These are phyloP conservation scores for Leccinellum rugosiceps DNA, from an alignment of 768 basidiomycete genomes.

Conservation along the genomic window DNA sequence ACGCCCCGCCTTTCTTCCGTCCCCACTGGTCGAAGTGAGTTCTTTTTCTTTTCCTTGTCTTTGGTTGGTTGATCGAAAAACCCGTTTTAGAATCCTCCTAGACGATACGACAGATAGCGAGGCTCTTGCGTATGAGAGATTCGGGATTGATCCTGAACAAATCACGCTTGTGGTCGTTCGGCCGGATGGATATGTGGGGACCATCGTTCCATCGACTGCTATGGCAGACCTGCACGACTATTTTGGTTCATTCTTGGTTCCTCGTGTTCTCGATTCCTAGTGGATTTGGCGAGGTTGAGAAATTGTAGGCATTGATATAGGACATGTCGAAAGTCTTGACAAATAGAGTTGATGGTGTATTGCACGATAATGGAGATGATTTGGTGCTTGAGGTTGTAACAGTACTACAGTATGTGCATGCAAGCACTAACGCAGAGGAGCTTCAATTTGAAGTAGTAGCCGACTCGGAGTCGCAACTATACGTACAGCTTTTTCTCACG, in stretches of 20 bases:
- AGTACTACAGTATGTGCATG: too few species aligned
- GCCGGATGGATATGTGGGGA: constrained; percentile 41
- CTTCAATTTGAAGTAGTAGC: too few species aligned
- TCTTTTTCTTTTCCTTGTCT: background rate
- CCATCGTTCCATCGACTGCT: constrained; percentile 26
- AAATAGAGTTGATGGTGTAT: too few species aligned
- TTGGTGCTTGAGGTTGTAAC: too few species aligned
- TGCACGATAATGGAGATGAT: too few species aligned
- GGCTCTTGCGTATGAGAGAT: constrained; percentile 33
- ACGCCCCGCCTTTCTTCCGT: constrained; percentile 34
- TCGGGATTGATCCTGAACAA: constrained; percentile 28
- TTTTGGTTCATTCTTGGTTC: constrained; percentile 44
- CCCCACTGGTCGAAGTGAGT: constrained; percentile 45
- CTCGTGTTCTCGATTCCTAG: background rate
- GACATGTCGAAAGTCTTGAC: too few species aligned
- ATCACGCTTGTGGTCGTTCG: constrained; percentile 37
- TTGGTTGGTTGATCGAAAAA: background rate
- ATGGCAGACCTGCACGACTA: constrained; percentile 42
- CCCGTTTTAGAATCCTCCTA: constrained; percentile 29
- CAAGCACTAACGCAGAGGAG: too few species aligned
- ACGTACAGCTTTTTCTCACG: too few species aligned
- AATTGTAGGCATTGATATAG: too few species aligned
- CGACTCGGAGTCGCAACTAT: too few species aligned
- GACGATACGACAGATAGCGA: constrained; percentile 32
- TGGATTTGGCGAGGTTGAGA: background rate